Base-by-base conservation (phyloP, 495 filamentous ascomycete genomes). In the Amniculicola lignicola region DNA sequence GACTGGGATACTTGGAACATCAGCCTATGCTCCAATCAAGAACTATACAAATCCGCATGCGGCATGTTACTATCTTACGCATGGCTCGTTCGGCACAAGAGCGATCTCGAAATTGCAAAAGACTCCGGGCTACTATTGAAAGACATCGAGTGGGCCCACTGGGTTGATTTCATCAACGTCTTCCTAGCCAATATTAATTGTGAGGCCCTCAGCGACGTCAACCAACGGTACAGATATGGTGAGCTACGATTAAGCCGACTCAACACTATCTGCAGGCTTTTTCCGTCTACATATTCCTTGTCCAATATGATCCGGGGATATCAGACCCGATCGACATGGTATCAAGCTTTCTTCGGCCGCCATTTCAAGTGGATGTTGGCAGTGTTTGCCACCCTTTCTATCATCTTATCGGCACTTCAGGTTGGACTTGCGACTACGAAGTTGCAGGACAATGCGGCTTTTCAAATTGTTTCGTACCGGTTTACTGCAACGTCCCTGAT, bases 151-250 rank as follows among this genome's bases (percentile, higher is more conserved):
- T 62, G 53, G 53, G 1, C 35, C 4, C n/a, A 21, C 3, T 62
- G 45, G 53, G 22, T 28, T 16, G 36, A 44, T 4, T 56, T 61
- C 23, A 12, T 51, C 3, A 12, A 51, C 6, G 16, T 7, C 24
- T 46, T 61, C 12, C 42, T 59, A 4, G 38, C 22, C 24, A 25
- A 45, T 9, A 37, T 55, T n/a, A 16, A 61, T 23, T 19, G 2
- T 31, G 38, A 42, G 15, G 44, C 47, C 12, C 19, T 50, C 4
- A 21, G 12, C 5, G n/a, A 40, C 4, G 57, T 64, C 24, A 58
- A 56, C 27, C 14, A 38, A 43, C 64, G 61, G 7, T 67, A 62
- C 39, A 33, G 36, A 22, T 67, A 67, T 43, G 64, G 64, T 21
- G 64, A 67, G 29, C 46, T 67, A 28, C 61, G 62, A 23, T 25